A percentile compares a stretch with the other conserved stretches of the same genome.
phyloP scores from a whole-genome alignment of 1,284 basidiomycete genomes.

The Fomitopsis schrenkii region DNA sequence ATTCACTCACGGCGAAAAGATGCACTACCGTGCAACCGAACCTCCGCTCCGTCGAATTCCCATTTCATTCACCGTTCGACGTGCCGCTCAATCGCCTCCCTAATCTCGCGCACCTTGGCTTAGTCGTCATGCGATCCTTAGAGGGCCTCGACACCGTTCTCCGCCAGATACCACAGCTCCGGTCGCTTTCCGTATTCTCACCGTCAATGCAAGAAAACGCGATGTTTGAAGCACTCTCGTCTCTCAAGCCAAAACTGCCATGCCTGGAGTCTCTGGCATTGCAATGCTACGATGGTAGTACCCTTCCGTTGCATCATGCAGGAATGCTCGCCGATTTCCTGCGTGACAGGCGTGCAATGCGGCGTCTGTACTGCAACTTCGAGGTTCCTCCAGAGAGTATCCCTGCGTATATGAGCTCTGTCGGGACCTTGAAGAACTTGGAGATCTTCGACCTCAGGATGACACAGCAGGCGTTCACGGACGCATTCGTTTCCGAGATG shows the following conservation, averaged over 20 bases:
- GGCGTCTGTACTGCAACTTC: neutral
- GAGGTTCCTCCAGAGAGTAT: neutral
- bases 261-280: neutral
- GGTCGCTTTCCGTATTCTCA: neutral
- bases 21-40: neutral
- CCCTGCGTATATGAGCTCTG: neutral
- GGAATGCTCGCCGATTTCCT: neutral
- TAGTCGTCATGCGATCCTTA: neutral
- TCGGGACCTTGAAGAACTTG: neutral
- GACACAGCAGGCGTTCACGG: neutral
- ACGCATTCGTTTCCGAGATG: neutral
- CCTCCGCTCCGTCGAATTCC: neutral
- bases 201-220: neutral
- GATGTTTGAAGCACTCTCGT: neutral
- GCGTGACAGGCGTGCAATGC: neutral
- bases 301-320: neutral
- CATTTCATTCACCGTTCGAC: neutral
- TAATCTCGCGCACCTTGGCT: neutral
- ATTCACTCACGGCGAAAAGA: neutral
- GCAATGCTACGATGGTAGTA: neutral
- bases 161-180: neutral
- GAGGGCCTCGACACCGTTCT: neutral
- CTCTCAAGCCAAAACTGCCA: neutral
- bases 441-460: neutral
- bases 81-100: neutral